Base-by-base conservation (phyloP, 805 yeast genomes). In the Hanseniaspora vineae region DNA sequence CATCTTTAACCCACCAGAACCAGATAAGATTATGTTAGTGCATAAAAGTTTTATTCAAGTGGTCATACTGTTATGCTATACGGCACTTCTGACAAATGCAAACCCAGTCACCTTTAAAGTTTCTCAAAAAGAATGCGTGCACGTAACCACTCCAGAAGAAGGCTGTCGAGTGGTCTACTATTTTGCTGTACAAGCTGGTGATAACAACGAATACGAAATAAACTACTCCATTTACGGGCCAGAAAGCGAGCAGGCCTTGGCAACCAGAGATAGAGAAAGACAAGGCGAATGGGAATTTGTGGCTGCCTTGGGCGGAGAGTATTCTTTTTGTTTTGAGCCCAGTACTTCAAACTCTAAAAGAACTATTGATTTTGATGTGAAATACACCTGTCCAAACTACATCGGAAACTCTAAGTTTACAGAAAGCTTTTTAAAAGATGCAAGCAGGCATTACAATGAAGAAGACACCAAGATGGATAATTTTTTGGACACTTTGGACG, bases 271-370 rank as follows among this genome's bases (percentile, higher is more conserved):
- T 44, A 78, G 80, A 54, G 78, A 80, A 60, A 76, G 83, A 62
- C 90, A 83, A 62, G 95, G 89, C 12, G 95, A 87, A 58, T 81
- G 81, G 69, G 69, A 77, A 6, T 79, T 88, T 61, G 70, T 67
- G 18, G 94, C 85, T 19, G 77, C 75, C 40, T 59, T 62, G 46
- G 61, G 65, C 17, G 96, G 96, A 42, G 96, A 88, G 64, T 88
- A 86, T 69, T 83, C 81, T 64, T 81, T 88, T 63, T 88, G 96
- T 67, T 86, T 88, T 69, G 67, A 78, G 57, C 84, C 85, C 64
- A 84, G 78, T 52, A 82, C 83, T 84, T 77, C 86, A 4, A 81
- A 89, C 3, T 78, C 78, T 61, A 89, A 84, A 60, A 87, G 86
- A 67, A 78, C 81, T 47, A 80, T 88, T 55, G 95, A 85, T 66